Evolutionary conservation across 257 asterid species (phyloP), one percentile per base, ranked within the genome.

Genomic region (Solanum pinnatisectum): DNA sequence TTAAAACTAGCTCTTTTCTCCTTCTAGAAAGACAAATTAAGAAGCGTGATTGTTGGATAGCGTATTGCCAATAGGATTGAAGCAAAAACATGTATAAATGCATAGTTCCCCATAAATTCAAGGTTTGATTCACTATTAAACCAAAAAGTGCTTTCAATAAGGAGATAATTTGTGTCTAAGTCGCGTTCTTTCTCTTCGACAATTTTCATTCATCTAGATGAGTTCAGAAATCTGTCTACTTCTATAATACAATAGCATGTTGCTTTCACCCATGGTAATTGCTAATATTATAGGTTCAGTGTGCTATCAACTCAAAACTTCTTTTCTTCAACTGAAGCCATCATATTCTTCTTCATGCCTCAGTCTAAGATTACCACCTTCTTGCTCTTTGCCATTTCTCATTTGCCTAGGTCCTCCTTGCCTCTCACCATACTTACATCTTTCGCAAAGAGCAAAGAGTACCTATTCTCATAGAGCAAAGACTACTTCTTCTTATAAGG

Each of bases 401-500:
- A 12, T 44, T 44, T 44, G 5, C 52, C 16, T 1, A 44, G 16
- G 52, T 44, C 52, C 52, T 44, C 16, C 52, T 44, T 44, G 16
- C 6, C 16, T 44, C 52, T 44, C 52, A 16, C 52, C 52, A 44
- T 44, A 12, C 14, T 44, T 44, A 12, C 16, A 12, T 44, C 2
- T 44, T 44, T 44, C 1, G 30, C 30, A 30, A 30, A 30, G 63
- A 91, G 65, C 67, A 93, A 72, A 4, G 93, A 93, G 90, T 92
- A 92, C 90, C 99, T 94, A 88, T 95, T 96, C 94, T 95, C 94
- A 6, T 94, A 90, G 68, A 91, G 65, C 67, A 93, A 72, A 4
- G 93, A 93, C 89, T 92, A 92, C 90, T 98, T 94, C 88, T 95
- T 96, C 94, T 95, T 96, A 6, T 94, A 90, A 42, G 99, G 98